Base-by-base conservation (phyloP, 2,329 filamentous ascomycete genomes). In the Monosporascus sp. region DNA sequence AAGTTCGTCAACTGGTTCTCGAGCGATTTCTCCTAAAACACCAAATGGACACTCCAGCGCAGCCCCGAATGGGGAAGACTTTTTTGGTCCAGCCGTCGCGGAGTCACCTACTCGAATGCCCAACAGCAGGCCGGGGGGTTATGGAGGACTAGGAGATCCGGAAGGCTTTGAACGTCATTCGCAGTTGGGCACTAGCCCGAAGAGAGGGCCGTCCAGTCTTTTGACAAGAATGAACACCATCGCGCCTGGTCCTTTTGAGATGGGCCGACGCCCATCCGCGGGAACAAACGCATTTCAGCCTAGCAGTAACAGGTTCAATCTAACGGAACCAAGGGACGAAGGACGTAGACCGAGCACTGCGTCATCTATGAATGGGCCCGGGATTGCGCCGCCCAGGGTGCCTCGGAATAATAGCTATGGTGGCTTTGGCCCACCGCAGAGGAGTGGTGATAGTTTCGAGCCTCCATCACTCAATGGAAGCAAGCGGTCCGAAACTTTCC, bases 141-240 rank as follows among this genome's bases (percentile, higher is more conserved):
- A 82, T 62, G 78, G 78, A 14, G 77, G 75, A 4, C 76, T 81
- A 49, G 67, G 68, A 19, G 72, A 74, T 27, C 63, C 61, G 7
- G 69, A 71, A 40, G 64, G 62, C 1, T 64, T 65, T 48, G 73
- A 75, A 38, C 51, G 58, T n/a, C 73, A 76, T 49, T 62, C 69
- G 38, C 66, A 76, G 62, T 76, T 76, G 22, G 73, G 78, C 4
- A 67, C 74, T 20, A 84, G 76, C 57, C 80, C 82, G 48, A 72
- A 70, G 58, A 74, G 71, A 56, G 65, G 69, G 49, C 59, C 60
- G 2, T 63, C 67, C 6, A 74, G 65, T 38, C 62, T 90, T 27
- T 63, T 87, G 60, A 78, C 82, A 57, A 80, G 83, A 50, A 82
- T 89, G 77, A 81, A 88, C 59, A 79, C 74, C 8, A 86, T 89